Evolutionary conservation across 192 early-diverging fungal species (phyloP), one percentile per base, ranked within the genome.

Genomic region (Gonapodya prolifera): DNA sequence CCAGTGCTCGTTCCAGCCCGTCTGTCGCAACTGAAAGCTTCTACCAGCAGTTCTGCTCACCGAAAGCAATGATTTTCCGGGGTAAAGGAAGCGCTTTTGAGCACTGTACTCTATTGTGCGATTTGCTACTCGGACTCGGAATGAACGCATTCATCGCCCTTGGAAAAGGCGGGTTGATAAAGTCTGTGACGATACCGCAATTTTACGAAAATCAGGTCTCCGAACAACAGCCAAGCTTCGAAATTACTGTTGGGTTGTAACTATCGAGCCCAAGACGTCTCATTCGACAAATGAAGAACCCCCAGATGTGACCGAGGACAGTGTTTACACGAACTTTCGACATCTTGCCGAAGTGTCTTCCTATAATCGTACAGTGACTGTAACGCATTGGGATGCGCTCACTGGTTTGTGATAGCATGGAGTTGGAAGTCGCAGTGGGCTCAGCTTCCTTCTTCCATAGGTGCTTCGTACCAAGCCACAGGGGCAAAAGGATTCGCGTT

Each of bases 191-290:
- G n/a, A n/a, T n/a, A n/a, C n/a, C n/a, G n/a, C n/a, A n/a, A n/a
- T n/a, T n/a, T n/a, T n/a, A n/a, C n/a, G n/a, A n/a, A n/a, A n/a
- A n/a, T n/a, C n/a, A n/a, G n/a, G n/a, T n/a, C n/a, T n/a, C n/a
- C n/a, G n/a, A n/a, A n/a, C n/a, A 16, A 61, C 30, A 84, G 83
- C 79, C 28, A 84, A 84, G 45, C 32, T 34, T 28, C 35, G 83
- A n/a, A 76, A 78, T 1, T 84, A 85, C 34, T 76, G 76, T 18
- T 85, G 84, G 84, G 84, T 85, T n/a, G 78, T 83, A 17, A 85
- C 84, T 2, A 78, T 85, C 16, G 78, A 79, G 71, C 16, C 17
- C 45, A 61, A 61, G 8, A 8, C 45, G 23, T 8, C 45, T 61
- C 45, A n/a, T n/a, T n/a, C n/a, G n/a, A n/a, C n/a, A n/a, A n/a